These are phyloP conservation scores for Sphagnum contortum DNA, from an alignment of 225 moss, liverwort and hornwort genomes.

Conservation along the genomic window DNA sequence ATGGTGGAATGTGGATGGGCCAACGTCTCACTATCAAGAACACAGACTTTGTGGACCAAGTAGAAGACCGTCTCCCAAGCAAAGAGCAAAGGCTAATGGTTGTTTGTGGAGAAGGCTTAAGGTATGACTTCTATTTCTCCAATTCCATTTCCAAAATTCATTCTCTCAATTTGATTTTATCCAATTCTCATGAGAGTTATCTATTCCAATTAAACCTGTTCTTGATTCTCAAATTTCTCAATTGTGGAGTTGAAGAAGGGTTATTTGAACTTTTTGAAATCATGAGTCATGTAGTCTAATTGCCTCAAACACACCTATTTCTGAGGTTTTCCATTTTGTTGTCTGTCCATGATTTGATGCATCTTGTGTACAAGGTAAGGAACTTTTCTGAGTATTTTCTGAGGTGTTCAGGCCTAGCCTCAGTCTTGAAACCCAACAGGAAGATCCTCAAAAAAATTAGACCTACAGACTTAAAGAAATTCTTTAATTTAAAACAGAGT, in stretches of 20 bases:
- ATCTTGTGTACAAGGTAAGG: neutral
- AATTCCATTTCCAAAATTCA: neutral
- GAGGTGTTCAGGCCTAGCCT: neutral
- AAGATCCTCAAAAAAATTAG: no score
- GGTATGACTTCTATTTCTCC: slow-evolving; percentile 20
- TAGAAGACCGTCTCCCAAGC: slow-evolving; percentile 45
- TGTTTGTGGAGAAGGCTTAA: slow-evolving; percentile 78
- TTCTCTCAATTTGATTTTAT: neutral
- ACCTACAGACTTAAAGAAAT: no score
- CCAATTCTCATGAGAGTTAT: neutral
- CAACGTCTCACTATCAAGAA: slow-evolving; percentile 60
- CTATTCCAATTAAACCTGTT: neutral
- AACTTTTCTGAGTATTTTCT: neutral
- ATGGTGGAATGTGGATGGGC: slow-evolving; percentile 86
- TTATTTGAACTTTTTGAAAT: neutral
- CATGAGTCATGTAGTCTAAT: no score
- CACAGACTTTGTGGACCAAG: slow-evolving; percentile 51
- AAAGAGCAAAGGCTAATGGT: slow-evolving; percentile 58
- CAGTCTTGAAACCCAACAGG: no score
- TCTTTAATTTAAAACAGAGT: no score
- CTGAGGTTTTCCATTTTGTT: neutral
- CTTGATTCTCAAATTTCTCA: neutral
- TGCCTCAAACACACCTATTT: no score
- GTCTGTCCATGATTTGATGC: neutral
- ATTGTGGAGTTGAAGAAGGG: neutral